These are phyloP conservation scores for Barbatosphaeria neglecta DNA, from an alignment of 495 filamentous ascomycete genomes.

Conservation along the genomic window DNA sequence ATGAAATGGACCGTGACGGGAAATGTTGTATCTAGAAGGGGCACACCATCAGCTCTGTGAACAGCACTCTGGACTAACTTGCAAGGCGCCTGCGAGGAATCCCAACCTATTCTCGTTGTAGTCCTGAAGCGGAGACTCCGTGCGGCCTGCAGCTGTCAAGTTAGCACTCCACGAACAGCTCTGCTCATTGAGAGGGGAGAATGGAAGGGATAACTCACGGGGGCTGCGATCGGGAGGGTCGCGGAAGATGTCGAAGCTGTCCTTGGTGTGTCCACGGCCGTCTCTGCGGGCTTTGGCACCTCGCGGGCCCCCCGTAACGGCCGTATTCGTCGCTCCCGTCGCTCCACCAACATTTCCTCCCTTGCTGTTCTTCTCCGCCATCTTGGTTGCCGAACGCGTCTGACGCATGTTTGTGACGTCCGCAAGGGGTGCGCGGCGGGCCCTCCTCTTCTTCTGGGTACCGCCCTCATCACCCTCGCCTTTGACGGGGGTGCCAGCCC, in stretches of 20 bases:
- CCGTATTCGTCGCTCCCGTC: neutral
- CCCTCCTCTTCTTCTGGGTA: conserved; percentile 11
- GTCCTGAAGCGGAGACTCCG: conserved; percentile 16
- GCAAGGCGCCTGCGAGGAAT: neutral
- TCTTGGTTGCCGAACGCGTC: conserved; percentile 8
- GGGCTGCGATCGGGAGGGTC: conserved; percentile 16
- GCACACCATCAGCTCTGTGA: too few relatives aligned
- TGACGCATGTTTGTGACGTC: conserved; percentile 2
- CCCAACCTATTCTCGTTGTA: neutral
- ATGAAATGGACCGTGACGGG: conserved; percentile 12
- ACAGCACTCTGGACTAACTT: too few relatives aligned
- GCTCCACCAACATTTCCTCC: neutral
- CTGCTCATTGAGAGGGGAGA: too few relatives aligned
- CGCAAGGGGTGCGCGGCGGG: conserved; percentile 7
- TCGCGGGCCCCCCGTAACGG: conserved; percentile 1
- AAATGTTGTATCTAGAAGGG: conserved; percentile 9
- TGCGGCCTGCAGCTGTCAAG: conserved; percentile 5
- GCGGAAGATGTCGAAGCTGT: conserved; percentile 20
- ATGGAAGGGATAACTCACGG: too few relatives aligned
- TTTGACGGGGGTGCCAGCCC: neutral
- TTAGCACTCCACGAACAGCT: neutral
- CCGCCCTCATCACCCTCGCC: conserved; percentile 7
- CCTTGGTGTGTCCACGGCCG: conserved; percentile 6
- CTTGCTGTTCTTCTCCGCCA: conserved; percentile 5
- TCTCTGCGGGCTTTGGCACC: neutral